Base-by-base conservation (phyloP, 352 stramenopile species). In the Phytopythium litorale region DNA sequence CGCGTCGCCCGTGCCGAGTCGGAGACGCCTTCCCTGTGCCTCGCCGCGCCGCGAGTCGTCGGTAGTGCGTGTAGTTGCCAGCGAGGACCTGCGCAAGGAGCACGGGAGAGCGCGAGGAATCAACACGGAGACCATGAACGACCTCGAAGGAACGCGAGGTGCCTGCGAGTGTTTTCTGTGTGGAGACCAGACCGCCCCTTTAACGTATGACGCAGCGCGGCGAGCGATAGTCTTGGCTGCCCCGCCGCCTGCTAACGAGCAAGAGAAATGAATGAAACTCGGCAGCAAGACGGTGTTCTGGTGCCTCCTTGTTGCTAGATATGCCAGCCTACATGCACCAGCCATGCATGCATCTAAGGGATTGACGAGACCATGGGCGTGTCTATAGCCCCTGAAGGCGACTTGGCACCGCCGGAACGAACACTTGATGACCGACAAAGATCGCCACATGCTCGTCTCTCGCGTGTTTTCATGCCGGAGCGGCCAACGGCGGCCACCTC, bases 121-220 rank as follows among this genome's bases (percentile, higher is more conserved):
- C 42, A 49, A 49, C 42, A 49, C n/a, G 42, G 42, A 49, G 42
- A 49, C 42, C n/a, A 49, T 49, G n/a, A 25, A 49, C 42, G 19
- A 49, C 42, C 42, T 45, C 40, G 15, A 45, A 32, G 4, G 40
- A 45, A 45, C 16, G 15, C 40, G 40, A 45, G 40, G 16, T 45
- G 40, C 40, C 28, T 32, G 28, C 28, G 40, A n/a, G 40, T 45
- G 40, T 13, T 45, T 45, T 45, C 13, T 45, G 40, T 45, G 40
- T 4, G 40, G 8, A 6, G 38, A 19, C 40, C 19, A 6, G 38
- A 19, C 40, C 19, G 40, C n/a, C 40, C 21, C 16, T 48, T 49
- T 49, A 49, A 49, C 42, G 19, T 49, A 49, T 49, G 40, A 45
- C 1, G 40, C 40, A 45, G 40, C 19, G 40, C 40, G 40, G 40